Evolutionary conservation across 2,329 filamentous ascomycete genomes (phyloP), one percentile per base, ranked within the genome.

Genomic region (Ophiostoma ips): DNA sequence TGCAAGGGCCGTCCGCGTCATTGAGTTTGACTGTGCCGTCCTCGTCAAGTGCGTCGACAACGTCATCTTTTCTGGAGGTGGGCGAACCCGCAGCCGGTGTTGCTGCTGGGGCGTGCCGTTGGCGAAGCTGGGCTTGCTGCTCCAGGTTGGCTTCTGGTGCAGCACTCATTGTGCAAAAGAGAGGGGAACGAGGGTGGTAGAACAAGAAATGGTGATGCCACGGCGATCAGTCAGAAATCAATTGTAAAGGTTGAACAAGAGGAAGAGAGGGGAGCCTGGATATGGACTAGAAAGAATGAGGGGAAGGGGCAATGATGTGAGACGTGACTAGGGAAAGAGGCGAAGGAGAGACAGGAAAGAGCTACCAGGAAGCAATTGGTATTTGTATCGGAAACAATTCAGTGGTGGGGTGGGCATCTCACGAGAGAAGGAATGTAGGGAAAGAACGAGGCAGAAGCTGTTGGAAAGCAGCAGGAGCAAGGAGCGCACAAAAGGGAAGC

Each of bases 1-100:
- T 68, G 52, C 5, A 11, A 2, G 15, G 21, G 6, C 49, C 52
- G 2, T 36, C 41, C 7, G 41, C 6, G 18, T 28, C 12, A n/a
- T 45, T 13, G 16, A 16, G 13, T 8, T 34, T 5, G 38, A 33
- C 21, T 9, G 37, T 40, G 13, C 12, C 9, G 31, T 13, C 41
- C n/a, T n/a, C 38, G 49, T 35, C 35, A 28, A 28, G 4, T 28
- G 24, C 24, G 8, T 28, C 24, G 8, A 28, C 24, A 30, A 13
- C 46, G 28, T 45, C 37, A 18, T 28, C 47, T 6, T 40, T 46
- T 13, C 16, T 36, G 19, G 48, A 37, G 10, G 24, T 38, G 11
- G 48, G 19, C 10, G 44, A 35, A 13, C 37, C 34, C 12, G 34
- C 44, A 15, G 40, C 24, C 24, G 24, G 24, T 8, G 8, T 8